Base-by-base conservation (phyloP, 2,329 filamentous ascomycete genomes). In the Leptographium galeiforme region DNA sequence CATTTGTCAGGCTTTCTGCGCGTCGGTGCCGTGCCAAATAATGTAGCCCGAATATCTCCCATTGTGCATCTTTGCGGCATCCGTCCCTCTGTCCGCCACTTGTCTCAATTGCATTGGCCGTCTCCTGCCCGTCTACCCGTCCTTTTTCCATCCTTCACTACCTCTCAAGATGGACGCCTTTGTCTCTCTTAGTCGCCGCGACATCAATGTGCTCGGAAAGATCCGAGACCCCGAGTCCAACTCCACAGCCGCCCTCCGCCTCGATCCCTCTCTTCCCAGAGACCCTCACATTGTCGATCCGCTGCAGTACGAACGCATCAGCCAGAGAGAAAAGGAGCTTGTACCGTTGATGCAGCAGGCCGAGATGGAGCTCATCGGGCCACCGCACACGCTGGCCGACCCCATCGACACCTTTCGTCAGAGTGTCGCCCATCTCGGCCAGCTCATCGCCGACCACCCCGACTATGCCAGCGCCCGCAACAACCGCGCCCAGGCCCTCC, bases 381-480 rank as follows among this genome's bases (percentile, higher is more conserved):
- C 69, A 48, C 67, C 63, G 46, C 63, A 60, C n/a, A 34, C 54
- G 1, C 48, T 52, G 14, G 6, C 39, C 1, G 66, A 73, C 6
- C 67, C 72, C 5, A 60, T 72, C 34, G 61, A 67, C 2, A 69
- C 69, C 41, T 83, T 81, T 60, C 68, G 66, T 32, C 57, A 66
- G 39, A 73, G 72, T 52, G 64, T 82, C 18, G 63, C 65, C 11
- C 66, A 70, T 7, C 69, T 90, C 6, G 72, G 74, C 34, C 63
- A 66, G 2, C 70, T 89, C 36, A 77, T 89, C 43, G 61, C 69
- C 2, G 66, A 76, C 30, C 64, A 79, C 52, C 83, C 85, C 4
- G 66, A 70, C 36, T 90, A 90, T 65, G 84, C 85, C 25, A 87
- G 83, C 57, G 84, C 81, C 7, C 77, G 80, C 55, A 85, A 89